Evolutionary conservation across 768 basidiomycete species (phyloP), one percentile per base, ranked within the genome.

Genomic region (Suillus sp.): DNA sequence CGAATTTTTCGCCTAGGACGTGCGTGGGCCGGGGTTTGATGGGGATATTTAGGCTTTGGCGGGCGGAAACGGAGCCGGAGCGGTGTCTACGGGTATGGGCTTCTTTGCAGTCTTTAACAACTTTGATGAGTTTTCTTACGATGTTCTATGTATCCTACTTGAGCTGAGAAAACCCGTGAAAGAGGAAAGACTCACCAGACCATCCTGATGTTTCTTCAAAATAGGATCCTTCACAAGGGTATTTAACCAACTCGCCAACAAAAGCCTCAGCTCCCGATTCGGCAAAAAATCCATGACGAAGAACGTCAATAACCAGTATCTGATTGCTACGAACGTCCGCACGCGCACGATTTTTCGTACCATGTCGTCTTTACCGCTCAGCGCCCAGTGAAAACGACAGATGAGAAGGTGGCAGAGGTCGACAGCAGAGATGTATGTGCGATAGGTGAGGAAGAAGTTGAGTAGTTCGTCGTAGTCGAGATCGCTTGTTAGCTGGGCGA

Each of bases 361-460:
- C 60, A 83, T 83, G 65, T 92, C 90, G 69, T 94, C 93, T 55
- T 86, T 70, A 3, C 71, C 69, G 30, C 75, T 77, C 53, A 95
- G 77, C 1, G 93, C 88, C 95, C 95, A 96, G 70, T 93, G 91
- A 74, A 96, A 96, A 32, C 95, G 85, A 65, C 87, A 89, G 34
- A 94, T 90, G 56, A 97, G 81, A 38, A 96, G 78, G 67, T 92
- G 87, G 56, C 90, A 89, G 35, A 97, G 81, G 69, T 95, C 92
- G 61, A 90, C 80, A 2, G 91, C 86, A 59, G 82, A 83, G 72
- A 96, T 83, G 74, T 94, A 96, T 50, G 91, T 86, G 61, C 95
- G 87, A 72, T 95, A 97, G 2, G 94, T 95, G 73, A 96, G 83
- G 83, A 97, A 94, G 73, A 96, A 96, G 69, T 92, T 88, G 62